Base-by-base conservation (phyloP, 2,329 filamentous ascomycete genomes). In the Fusarium incarnatum region DNA sequence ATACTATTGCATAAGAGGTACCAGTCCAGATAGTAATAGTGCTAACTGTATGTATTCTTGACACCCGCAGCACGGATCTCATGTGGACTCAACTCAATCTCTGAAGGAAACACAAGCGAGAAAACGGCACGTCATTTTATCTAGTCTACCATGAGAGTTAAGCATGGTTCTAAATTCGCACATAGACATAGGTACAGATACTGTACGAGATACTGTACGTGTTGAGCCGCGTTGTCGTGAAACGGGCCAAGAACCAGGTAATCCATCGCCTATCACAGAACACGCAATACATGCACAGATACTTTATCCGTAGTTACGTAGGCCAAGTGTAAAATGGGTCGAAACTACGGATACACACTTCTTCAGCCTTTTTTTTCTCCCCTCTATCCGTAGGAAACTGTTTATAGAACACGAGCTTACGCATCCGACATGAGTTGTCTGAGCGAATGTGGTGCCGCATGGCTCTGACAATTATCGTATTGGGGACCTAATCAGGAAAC, bases 221-320 rank as follows among this genome's bases (percentile, higher is more conserved):
- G 56, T 67, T 50, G 49, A 67, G 55, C 55, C 63, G 62, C 55
- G 61, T 66, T 67, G 41, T 67, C 40, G 56, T 67, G 64, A 67
- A 67, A 67, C 64, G 23, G 46, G 56, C 64, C 64, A 62, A 67
- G 64, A 40, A 23, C 27, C 32, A 27, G 23, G 30, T 27, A 50
- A 16, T 37, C 28, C n/a, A 16, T 55, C 44, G 25, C 34, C 48
- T 23, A 42, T 44, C 27, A 62, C 47, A 34, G 42, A 34, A 46
- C 13, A 50, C 48, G 32, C 63, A 61, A 48, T 6, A 8, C 45
- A 16, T 18, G 11, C 18, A 37, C 34, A 37, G 10, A 12, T 37
- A 37, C 34, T 37, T 37, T 12, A n/a, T 37, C 34, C 34, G 34
- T 8, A 41, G 46, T 66, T 60, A 66, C 61, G 63, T 66, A 66